phyloP scores from a whole-genome alignment of 176 grass and related monocot species.

The Musa itinerans region DNA sequence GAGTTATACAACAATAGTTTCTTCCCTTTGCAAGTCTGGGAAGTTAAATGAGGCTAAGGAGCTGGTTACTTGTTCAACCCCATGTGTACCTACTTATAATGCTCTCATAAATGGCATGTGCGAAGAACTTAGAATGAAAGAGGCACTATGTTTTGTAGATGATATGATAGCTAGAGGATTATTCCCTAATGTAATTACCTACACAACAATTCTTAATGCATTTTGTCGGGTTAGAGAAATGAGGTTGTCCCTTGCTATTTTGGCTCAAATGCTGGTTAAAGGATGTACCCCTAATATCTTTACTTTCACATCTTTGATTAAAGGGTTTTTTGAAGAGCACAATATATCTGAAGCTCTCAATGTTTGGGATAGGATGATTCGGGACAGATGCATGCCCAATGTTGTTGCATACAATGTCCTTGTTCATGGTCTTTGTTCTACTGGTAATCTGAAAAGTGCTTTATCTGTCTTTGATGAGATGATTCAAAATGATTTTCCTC shows the following conservation, averaged over 20 bases:
- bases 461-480: constrained; percentile 39
- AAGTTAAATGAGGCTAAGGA: constrained; percentile 49
- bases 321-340: constrained; percentile 42
- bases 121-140: constrained; percentile 33
- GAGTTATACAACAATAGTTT: constrained; percentile 49
- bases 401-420: constrained; percentile 67
- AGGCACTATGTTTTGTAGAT: constrained; percentile 35
- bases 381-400: constrained; percentile 44
- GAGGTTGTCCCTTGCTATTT: constrained; percentile 41
- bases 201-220: constrained; percentile 43
- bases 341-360: constrained; percentile 39
- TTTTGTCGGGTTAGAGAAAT: constrained; percentile 44
- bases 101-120: constrained; percentile 42
- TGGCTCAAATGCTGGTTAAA: constrained; percentile 58
- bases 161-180: constrained; percentile 46
- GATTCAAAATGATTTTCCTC: constrained; percentile 38
- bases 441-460: constrained; percentile 33
- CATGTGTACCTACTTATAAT: constrained; percentile 43
- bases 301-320: constrained; percentile 45
- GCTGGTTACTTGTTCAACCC: constrained; percentile 24
- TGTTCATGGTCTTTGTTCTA: constrained; percentile 52
- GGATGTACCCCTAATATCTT: constrained; percentile 54
- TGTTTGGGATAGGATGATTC: constrained; percentile 70
- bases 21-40: constrained; percentile 49
- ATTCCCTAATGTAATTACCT: constrained; percentile 48